A percentile compares a stretch with the other conserved stretches of the same genome.
Evolutionary conservation across 2,329 filamentous ascomycete species (phyloP).

Genomic region (Purpureocillium takamizusanense): DNA sequence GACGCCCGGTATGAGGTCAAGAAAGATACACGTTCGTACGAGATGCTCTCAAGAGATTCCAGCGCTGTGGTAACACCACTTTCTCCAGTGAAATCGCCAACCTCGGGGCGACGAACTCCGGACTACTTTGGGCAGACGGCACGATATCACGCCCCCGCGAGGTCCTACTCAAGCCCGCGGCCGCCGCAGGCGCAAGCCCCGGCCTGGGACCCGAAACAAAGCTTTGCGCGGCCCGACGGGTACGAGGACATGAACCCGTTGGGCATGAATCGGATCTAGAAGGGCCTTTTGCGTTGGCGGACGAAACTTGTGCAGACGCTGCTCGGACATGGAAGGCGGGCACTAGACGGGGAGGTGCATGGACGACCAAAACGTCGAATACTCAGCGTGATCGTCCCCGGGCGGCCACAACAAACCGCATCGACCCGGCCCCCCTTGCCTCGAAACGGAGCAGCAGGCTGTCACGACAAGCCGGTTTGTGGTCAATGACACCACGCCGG

Average conservation of each 20-base stretch:
- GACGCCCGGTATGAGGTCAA: conserved; percentile 61
- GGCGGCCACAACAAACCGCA: too few species aligned
- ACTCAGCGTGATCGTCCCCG: too few species aligned
- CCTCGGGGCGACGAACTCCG: conserved; percentile 34
- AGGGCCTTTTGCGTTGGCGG: too few species aligned
- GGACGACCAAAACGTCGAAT: too few species aligned
- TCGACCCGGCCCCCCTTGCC: too few species aligned
- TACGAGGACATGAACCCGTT: conserved; percentile 42
- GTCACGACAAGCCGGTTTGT: too few species aligned
- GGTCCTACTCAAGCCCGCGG: conserved; percentile 48
- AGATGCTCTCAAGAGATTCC: conserved; percentile 63
- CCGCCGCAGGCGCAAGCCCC: conserved; percentile 29
- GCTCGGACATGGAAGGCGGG: too few species aligned
- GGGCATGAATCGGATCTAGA: conserved; percentile 42
- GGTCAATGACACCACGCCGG: too few species aligned
- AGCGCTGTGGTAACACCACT: conserved; percentile 44
- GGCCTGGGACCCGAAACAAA: conserved; percentile 34
- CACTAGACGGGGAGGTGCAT: too few species aligned
- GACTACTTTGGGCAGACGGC: conserved; percentile 49
- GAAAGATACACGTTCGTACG: conserved; percentile 62
- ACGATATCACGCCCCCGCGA: conserved; percentile 42
- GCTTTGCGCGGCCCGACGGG: conserved; percentile 22
- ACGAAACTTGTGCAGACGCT: too few species aligned
- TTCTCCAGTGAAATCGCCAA: conserved; percentile 27
- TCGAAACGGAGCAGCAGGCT: too few species aligned